Evolutionary conservation across 495 filamentous ascomycete species (phyloP).

Genomic region (Diplogelasinospora grovesii): DNA sequence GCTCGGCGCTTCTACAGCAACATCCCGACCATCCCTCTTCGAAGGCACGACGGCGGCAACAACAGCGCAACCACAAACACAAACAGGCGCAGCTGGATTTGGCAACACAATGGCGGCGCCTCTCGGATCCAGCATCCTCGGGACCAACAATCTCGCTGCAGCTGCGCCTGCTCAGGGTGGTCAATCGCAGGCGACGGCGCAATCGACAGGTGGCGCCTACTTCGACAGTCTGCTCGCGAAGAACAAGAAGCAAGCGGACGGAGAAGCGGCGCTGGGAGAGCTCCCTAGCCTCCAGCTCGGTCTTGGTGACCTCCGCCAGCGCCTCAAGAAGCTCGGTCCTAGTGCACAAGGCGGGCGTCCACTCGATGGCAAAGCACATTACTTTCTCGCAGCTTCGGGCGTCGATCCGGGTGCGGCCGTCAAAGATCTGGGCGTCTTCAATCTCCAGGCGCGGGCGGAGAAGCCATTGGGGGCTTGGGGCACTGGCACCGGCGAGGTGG

Average conservation of each 20-base stretch:
- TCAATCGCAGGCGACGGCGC: constrained; percentile 8
- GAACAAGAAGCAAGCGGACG: constrained; percentile 57
- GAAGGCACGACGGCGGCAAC: background rate
- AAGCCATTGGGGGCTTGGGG: constrained; percentile 12
- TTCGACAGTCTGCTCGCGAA: constrained; percentile 84
- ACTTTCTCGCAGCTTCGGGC: constrained; percentile 84
- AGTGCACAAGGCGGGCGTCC: constrained; percentile 40
- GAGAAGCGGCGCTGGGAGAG: constrained; percentile 46
- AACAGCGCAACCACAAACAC: background rate
- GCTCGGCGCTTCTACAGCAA: background rate
- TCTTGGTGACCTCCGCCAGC: constrained; percentile 77
- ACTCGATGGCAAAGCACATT: constrained; percentile 66
- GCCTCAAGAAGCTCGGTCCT: constrained; percentile 70
- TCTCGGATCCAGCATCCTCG: constrained; percentile 8
- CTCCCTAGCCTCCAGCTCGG: constrained; percentile 73
- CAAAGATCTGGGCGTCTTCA: constrained; percentile 62
- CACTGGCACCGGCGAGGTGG: constrained; percentile 50
- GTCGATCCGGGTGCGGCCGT: constrained; percentile 71
- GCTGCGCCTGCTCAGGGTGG: no score
- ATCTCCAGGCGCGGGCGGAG: constrained; percentile 32
- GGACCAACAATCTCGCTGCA: constrained; percentile 2
- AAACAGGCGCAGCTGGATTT: no score
- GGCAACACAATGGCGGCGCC: constrained; percentile 2
- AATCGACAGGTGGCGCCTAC: constrained; percentile 54
- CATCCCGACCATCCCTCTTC: background rate